phyloP scores from a whole-genome alignment of 371 early-diverging fungal genomes.

The Mucor velutinosus region DNA sequence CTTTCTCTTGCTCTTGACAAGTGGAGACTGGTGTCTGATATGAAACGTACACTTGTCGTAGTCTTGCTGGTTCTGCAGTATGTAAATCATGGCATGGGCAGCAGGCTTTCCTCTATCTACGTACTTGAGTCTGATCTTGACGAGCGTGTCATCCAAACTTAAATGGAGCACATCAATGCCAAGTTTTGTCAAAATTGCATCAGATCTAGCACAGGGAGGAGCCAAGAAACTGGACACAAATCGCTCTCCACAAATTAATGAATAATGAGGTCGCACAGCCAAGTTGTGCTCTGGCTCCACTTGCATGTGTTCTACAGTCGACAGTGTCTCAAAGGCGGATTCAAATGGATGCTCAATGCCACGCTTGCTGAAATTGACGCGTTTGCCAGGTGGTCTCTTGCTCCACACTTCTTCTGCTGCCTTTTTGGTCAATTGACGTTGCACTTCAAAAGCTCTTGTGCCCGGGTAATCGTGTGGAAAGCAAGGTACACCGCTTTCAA shows the following conservation, averaged over 20 bases:
- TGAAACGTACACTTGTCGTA: slow-evolving; percentile 24
- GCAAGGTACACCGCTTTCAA: slow-evolving; percentile 55
- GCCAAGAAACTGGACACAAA: slow-evolving; percentile 5
- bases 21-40: not conserved
- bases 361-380: slow-evolving; percentile 68
- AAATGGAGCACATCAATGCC: not conserved
- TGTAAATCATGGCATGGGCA: slow-evolving; percentile 56
- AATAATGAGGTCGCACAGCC: slow-evolving; percentile 9
- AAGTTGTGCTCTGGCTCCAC: slow-evolving; percentile 5
- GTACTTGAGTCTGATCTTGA: slow-evolving; percentile 50
- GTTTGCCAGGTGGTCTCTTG: slow-evolving; percentile 71
- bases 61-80: slow-evolving; percentile 26
- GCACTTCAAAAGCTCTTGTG: slow-evolving; percentile 55
- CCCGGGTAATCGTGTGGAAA: slow-evolving; percentile 66
- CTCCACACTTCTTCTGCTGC: slow-evolving; percentile 49
- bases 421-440: slow-evolving; percentile 19
- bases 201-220: not conserved
- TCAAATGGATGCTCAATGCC: slow-evolving; percentile 67
- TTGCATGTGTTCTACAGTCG: slow-evolving; percentile 12
- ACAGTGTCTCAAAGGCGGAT: slow-evolving; percentile 46
- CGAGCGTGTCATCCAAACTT: slow-evolving; percentile 32
- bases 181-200: not conserved
- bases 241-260: slow-evolving; percentile 13
- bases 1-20: slow-evolving; percentile 12
- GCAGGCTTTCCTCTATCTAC: slow-evolving; percentile 55